A percentile compares a stretch with the other conserved stretches of the same genome.
These are phyloP conservation scores for Porcisia hertigi DNA, from an alignment of 208 protist species.

Conservation along the genomic window DNA sequence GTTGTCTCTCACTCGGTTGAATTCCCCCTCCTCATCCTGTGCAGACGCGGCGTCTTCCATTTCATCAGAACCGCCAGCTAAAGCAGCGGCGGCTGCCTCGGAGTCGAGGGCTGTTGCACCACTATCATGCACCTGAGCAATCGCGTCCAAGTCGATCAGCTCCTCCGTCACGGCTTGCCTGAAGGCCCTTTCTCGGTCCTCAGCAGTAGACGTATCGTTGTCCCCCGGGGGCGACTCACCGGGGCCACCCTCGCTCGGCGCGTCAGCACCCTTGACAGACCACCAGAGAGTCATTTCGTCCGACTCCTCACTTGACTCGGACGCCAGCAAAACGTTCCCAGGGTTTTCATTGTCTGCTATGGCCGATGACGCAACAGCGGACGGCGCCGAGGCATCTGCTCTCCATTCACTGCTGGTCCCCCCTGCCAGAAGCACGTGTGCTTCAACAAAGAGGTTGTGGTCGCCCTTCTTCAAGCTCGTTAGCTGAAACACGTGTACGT, in stretches of 20 bases:
- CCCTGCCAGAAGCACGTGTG: conserved; percentile 12
- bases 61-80: neutral
- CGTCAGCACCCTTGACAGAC: neutral
- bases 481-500: conserved; percentile 80
- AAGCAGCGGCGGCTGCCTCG: neutral
- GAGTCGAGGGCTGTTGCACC: neutral
- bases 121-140: neutral
- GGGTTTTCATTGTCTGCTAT: neutral
- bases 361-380: neutral
- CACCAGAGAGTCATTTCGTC: neutral
- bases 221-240: neutral
- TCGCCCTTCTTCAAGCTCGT: conserved; percentile 52
- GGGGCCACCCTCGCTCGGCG: neutral
- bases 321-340: neutral
- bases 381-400: neutral
- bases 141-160: conserved; percentile 23
- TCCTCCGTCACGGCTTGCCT: conserved; percentile 27
- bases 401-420: neutral
- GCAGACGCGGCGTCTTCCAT: neutral
- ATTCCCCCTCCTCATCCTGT: neutral
- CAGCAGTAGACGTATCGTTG: neutral
- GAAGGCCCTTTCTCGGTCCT: conserved; percentile 5
- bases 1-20: neutral
- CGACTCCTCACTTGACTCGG: neutral
- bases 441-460: conserved; percentile 45